A percentile compares a stretch with the other conserved stretches of the same genome.
Evolutionary conservation across 75 land plant genomes (phyloP).

Genomic region (Picea sitchensis): DNA sequence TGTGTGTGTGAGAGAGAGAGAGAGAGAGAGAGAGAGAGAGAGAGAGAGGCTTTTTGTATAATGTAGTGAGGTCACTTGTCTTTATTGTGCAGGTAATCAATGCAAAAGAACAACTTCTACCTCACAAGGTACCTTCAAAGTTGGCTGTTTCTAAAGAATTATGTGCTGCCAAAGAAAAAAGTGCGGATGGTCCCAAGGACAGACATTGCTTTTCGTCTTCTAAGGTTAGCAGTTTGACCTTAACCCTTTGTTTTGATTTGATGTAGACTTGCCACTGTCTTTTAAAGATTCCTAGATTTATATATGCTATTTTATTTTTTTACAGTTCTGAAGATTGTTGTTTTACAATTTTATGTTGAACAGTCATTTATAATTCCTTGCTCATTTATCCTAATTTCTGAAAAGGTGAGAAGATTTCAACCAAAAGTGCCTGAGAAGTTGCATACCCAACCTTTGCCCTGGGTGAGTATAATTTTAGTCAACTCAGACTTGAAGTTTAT

Average conservation of each 20-base stretch:
- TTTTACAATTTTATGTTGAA: no score
- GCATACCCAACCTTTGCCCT: no score
- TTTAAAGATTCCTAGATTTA: not conserved
- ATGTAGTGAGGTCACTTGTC: not conserved
- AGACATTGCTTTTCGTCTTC: not conserved
- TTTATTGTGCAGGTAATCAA: not conserved
- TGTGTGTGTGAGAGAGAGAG: not conserved
- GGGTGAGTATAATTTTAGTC: no score
- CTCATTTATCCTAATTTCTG: no score
- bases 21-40: not conserved
- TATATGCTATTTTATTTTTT: not conserved
- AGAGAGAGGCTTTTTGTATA: not conserved
- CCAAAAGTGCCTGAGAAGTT: not conserved
- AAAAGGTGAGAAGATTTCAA: no score
- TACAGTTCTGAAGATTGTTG: no score
- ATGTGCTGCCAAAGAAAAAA: not conserved
- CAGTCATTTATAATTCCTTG: no score
- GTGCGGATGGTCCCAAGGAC: not conserved
- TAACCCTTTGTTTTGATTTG: not conserved
- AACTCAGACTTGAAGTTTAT: no score
- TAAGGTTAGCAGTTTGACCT: not conserved
- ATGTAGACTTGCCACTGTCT: not conserved
- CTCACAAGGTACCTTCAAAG: slow-evolving; percentile 1
- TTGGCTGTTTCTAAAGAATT: not conserved
- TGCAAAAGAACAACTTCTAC: slow-evolving; percentile 6